Base-by-base conservation (phyloP, 2,329 filamentous ascomycete genomes). In the Fusarium phyllophilum region DNA sequence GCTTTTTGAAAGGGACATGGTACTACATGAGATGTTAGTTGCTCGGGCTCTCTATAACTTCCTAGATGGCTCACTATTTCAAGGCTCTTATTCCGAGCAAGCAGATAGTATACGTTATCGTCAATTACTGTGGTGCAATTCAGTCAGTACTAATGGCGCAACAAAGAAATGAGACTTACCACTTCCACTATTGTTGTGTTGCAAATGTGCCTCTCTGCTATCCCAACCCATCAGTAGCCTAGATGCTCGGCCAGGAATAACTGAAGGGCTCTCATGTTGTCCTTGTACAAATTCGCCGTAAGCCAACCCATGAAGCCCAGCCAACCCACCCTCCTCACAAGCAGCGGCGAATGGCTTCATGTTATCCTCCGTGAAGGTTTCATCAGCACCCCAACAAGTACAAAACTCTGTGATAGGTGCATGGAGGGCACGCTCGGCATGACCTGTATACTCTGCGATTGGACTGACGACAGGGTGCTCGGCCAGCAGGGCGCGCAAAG, bases 371-470 rank as follows among this genome's bases (percentile, higher is more conserved):
- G 80, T 77, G 45, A 82, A 84, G 13, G 68, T 72, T 3, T 80
- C 72, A 7, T 81, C 78, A 14, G 78, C 73, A 56, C 80, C 82
- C 73, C 79, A 82, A 29, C 79, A 80, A 29, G 80, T 78, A 59
- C 84, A 79, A 49, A 84, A 74, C 74, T 84, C 83, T n/a, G 82
- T 84, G 66, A 79, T 80, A 29, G 83, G 82, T 9, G 82, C 81
- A 44, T 73, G 76, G 15, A 84, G 76, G 3, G 79, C 81, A n/a
- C 66, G 75, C 29, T 73, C 77, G 15, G 74, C 67, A 55, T 72
- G 72, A 24, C 73, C 69, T 24, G 66, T 64, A 59, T 71, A 72
- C 39, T 78, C 70, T 58, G 73, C 56, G 17, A 62, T 63, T 14
- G 67, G 73, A 52, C 62, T 74, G 62, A 80, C 74, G 51, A 80